These are phyloP conservation scores for Russula brevipes DNA, from an alignment of 768 basidiomycete genomes.

Conservation along the genomic window DNA sequence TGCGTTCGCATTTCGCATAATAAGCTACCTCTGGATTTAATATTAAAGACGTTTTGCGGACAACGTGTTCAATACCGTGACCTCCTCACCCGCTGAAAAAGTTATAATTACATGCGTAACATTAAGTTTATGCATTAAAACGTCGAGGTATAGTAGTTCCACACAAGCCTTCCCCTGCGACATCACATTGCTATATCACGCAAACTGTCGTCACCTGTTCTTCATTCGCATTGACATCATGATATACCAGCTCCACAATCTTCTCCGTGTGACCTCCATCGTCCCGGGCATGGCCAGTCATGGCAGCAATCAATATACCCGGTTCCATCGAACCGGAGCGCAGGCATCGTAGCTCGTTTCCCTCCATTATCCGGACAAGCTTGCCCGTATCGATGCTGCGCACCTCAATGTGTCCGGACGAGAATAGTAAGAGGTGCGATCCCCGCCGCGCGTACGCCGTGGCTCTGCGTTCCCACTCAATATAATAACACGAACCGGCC, in stretches of 20 bases:
- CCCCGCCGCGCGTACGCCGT: background rate
- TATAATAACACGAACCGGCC: background rate
- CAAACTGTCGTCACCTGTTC: no score
- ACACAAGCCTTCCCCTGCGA: no score
- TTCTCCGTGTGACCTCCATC: conserved; percentile 4
- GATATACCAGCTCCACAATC: conserved; percentile 57
- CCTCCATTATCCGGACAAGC: background rate
- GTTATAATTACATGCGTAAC: no score
- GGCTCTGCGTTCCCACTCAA: conserved; percentile 4
- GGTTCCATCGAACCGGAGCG: background rate
- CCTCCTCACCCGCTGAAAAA: no score
- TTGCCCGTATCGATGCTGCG: background rate
- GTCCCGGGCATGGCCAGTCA: background rate
- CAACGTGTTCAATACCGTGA: no score
- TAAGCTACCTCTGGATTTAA: no score
- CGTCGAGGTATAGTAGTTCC: no score
- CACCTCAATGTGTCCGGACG: background rate
- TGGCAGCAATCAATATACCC: background rate
- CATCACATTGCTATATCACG: conserved; percentile 6
- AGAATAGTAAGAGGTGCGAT: conserved; percentile 2
- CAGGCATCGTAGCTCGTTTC: background rate
- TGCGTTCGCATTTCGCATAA: no score
- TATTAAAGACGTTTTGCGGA: no score
- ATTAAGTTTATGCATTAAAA: no score
- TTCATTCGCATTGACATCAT: conserved; percentile 37